Base-by-base conservation (phyloP, 352 stramenopile genomes). In the Pythium aristosporum region DNA sequence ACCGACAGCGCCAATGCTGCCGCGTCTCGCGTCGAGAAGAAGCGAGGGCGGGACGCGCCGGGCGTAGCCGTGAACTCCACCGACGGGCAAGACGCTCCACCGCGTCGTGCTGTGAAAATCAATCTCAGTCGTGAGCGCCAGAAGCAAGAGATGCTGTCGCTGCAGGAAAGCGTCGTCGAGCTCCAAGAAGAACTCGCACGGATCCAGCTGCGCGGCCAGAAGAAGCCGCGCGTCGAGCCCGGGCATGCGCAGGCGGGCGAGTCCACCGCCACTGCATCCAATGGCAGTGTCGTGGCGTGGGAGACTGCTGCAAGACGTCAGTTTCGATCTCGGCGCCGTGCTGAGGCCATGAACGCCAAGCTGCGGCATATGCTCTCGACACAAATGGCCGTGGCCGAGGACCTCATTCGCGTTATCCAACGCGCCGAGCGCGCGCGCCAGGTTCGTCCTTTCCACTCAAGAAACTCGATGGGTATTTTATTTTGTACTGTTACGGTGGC, bases 91-190 rank as follows among this genome's bases (percentile, higher is more conserved):
- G 37, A 42, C 15, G 3, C 11, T 42, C 15, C 39, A 7, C 39
- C 39, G 16, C 39, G 13, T 16, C 39, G 39, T 20, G 39, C 55
- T 16, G 55, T 61, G 18, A 61, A 61, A 32, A 46, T 54, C 43
- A 61, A 61, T 30, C 43, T 44, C 6, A 61, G 55, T 30, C 55
- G 55, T 28, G 55, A 61, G 55, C 55, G 55, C 25, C 55, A 61
- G 42, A 52, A 61, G 30, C 55, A 53, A 16, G 55, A 61, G 32
- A 44, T 39, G 20, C 28, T 21, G 3, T 5, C 41, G 34, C 43
- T 61, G 5, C 55, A 49, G 4, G 39, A 34, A 11, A 6, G 25
- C 7, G 55, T 61, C 16, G 42, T 25, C 18, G 42, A 39, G 25
- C 55, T 61, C 10, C 28, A 53, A 20, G 41, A 53, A 18, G 55